A percentile compares a stretch with the other conserved stretches of the same genome.
Conservation (phyloP, 805 yeast genomes). For the Saccharomycopsis vini region DNA sequence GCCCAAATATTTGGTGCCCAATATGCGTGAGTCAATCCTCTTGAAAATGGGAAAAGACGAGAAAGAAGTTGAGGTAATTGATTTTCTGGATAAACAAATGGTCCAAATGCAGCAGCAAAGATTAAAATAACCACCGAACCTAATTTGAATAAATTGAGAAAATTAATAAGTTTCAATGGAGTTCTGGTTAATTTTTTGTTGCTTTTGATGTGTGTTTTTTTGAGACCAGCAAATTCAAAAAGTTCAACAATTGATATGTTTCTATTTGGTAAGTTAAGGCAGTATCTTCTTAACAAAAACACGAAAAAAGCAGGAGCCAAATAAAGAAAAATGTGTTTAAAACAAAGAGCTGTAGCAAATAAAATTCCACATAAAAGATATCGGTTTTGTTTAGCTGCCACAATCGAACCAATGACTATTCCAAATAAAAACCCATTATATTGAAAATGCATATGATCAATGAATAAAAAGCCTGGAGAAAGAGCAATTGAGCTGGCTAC, state of each 20-base stretch:
- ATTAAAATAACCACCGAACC: constrained; percentile 55
- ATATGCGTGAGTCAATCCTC: constrained; percentile 95
- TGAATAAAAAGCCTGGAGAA: constrained; percentile 82
- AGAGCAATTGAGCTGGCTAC: constrained; percentile 74
- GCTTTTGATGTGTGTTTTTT: constrained; percentile 20
- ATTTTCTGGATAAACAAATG: constrained; percentile 50
- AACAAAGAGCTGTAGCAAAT: constrained; percentile 75
- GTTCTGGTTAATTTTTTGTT: constrained; percentile 21
- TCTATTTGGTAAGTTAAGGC: constrained; percentile 33
- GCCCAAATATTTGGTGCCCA: constrained; percentile 99
- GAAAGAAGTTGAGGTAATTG: constrained; percentile 55
- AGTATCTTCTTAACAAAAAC: constrained; percentile 67
- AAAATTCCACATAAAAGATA: constrained; percentile 54
- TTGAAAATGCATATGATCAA: constrained; percentile 96
- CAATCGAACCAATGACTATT: constrained; percentile 61
- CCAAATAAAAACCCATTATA: constrained; percentile 94
- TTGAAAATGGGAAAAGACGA: constrained; percentile 83
- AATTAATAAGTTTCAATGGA: constrained; percentile 30
- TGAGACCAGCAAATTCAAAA: not conserved
- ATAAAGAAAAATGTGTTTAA: constrained; percentile 88
- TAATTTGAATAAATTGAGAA: constrained; percentile 52
- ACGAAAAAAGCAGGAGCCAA: constrained; percentile 91
- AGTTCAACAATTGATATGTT: constrained; percentile 21
- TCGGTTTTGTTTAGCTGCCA: constrained; percentile 52
- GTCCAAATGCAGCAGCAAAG: constrained; percentile 64